phyloP scores from a whole-genome alignment of 1,284 basidiomycete species.

The Ceratobasidium sp. region DNA sequence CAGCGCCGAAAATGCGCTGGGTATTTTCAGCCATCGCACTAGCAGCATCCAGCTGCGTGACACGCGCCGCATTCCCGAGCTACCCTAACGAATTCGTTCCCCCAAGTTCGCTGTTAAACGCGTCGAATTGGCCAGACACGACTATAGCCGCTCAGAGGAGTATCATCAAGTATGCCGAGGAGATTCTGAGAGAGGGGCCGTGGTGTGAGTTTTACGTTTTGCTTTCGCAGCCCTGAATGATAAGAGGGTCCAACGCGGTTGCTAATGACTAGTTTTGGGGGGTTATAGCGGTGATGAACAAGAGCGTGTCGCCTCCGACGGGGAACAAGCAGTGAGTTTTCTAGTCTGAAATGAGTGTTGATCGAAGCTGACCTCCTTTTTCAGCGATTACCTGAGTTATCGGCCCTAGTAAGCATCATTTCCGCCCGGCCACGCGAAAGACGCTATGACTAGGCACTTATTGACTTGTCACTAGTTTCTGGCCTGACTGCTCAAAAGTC shows the following conservation, averaged over 20 bases:
- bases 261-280: not conserved
- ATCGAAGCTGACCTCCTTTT: not conserved
- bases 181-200: slow-evolving; percentile 63
- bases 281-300: slow-evolving; percentile 47
- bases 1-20: slow-evolving; percentile 29
- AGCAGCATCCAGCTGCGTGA: not conserved
- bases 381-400: slow-evolving; percentile 50
- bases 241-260: not conserved
- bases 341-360: not conserved
- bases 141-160: slow-evolving; percentile 59
- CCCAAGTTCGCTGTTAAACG: slow-evolving; percentile 64
- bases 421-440: not conserved
- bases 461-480: slow-evolving; percentile 14
- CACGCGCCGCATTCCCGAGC: slow-evolving; percentile 52
- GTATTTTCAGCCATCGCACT: slow-evolving; percentile 1
- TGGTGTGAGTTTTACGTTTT: slow-evolving; percentile 64
- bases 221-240: not conserved
- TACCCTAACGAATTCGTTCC: slow-evolving; percentile 71
- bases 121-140: slow-evolving; percentile 58
- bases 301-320: slow-evolving; percentile 57
- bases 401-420: slow-evolving; percentile 46
- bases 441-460: not conserved
- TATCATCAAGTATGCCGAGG: slow-evolving; percentile 64
- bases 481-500: slow-evolving; percentile 50
- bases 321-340: slow-evolving; percentile 50